phyloP scores from a whole-genome alignment of 2,329 filamentous ascomycete genomes.

The Calonectria hongkongensis region DNA sequence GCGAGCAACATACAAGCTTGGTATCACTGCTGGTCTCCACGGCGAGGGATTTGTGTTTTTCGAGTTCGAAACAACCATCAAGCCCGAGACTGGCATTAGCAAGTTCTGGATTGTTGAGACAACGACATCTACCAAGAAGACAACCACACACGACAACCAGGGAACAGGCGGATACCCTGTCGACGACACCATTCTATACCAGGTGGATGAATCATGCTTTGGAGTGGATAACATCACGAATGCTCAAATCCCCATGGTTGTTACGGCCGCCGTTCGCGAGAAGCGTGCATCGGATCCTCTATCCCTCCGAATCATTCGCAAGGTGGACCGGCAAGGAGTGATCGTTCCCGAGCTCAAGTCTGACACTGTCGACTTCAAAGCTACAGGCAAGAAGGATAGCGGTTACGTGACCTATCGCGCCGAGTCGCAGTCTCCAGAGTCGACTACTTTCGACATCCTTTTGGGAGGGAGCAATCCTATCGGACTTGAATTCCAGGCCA shows the following conservation, averaged over 20 bases:
- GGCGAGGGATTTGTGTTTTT: background rate
- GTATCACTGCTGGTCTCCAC: background rate
- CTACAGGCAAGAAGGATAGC: conserved; percentile 41
- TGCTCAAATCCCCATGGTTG: background rate
- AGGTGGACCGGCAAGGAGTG: conserved; percentile 15
- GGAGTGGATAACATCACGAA: background rate
- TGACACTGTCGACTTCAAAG: conserved; percentile 34
- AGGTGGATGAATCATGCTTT: conserved; percentile 2
- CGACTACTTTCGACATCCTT: conserved; percentile 26
- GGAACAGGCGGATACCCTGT: conserved; percentile 24
- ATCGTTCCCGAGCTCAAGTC: conserved; percentile 28
- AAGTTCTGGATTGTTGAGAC: conserved; percentile 30
- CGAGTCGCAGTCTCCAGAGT: background rate
- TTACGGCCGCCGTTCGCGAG: conserved; percentile 39
- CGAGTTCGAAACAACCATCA: conserved; percentile 29
- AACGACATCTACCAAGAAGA: background rate
- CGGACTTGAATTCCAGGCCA: background rate
- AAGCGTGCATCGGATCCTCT: conserved; percentile 33
- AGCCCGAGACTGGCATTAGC: conserved; percentile 26
- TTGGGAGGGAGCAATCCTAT: conserved; percentile 32
- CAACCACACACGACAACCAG: conserved; percentile 31
- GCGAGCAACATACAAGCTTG: conserved; percentile 2
- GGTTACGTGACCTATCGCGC: conserved; percentile 40
- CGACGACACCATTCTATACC: conserved; percentile 15
- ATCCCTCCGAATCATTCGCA: conserved; percentile 24